Conservation (phyloP, 75 land plant species). For the Pinus tabuliformis region DNA sequence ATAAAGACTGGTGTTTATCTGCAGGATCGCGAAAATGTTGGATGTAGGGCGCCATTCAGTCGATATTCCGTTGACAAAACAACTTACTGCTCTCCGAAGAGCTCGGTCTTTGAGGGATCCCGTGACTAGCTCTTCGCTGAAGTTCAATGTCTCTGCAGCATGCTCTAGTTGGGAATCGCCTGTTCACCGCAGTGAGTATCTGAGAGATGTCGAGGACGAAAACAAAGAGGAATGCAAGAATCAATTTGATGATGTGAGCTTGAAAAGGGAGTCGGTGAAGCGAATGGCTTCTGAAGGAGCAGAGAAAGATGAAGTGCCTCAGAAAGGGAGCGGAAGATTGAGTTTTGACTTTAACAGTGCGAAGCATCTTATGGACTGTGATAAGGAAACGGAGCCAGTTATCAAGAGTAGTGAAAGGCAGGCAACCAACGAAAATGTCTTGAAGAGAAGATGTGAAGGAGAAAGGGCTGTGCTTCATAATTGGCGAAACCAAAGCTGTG, state of each 20-base stretch:
- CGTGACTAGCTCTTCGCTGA: constrained; percentile 61
- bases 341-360: constrained; percentile 4
- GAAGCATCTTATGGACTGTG: neutral
- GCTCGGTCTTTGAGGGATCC: constrained; percentile 72
- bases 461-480: constrained; percentile 8
- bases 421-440: neutral
- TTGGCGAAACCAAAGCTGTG: constrained; percentile 5
- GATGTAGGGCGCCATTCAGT: constrained; percentile 57
- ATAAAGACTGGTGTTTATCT: neutral
- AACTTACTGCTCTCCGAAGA: constrained; percentile 55
- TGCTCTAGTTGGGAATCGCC: constrained; percentile 38
- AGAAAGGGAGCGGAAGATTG: neutral
- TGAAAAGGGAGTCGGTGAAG: neutral
- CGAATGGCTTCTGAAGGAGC: neutral
- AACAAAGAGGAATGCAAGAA: neutral
- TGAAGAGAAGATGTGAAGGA: constrained; percentile 5
- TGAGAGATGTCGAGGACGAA: neutral
- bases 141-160: constrained; percentile 27
- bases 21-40: constrained; percentile 4
- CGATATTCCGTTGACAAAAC: constrained; percentile 60
- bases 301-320: neutral
- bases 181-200: neutral
- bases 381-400: neutral
- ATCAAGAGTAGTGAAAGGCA: neutral
- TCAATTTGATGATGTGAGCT: neutral